These are phyloP conservation scores for Aphanocladium album DNA, from an alignment of 2,329 filamentous ascomycete species.

Conservation along the genomic window DNA sequence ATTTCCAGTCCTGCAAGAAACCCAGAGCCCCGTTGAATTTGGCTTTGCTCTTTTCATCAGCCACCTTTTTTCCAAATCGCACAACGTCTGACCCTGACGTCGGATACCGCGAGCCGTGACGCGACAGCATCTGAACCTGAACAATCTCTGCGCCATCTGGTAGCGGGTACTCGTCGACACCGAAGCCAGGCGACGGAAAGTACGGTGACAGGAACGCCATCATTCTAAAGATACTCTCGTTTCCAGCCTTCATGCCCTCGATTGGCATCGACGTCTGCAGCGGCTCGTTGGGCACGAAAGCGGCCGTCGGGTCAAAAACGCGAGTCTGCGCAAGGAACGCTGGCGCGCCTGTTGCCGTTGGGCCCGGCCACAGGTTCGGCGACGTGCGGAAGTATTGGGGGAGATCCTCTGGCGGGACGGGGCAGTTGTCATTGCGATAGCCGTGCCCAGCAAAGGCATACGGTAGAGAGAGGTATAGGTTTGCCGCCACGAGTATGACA, in stretches of 20 bases:
- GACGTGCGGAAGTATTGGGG: constrained; percentile 61
- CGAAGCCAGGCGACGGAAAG: constrained; percentile 66
- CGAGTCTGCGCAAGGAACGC: constrained; percentile 70
- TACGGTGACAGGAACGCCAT: constrained; percentile 67
- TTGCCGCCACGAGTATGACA: constrained; percentile 32
- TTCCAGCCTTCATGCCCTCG: constrained; percentile 48
- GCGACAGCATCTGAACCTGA: constrained; percentile 66
- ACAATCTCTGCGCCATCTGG: constrained; percentile 63
- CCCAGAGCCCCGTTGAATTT: constrained; percentile 53
- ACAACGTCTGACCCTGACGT: constrained; percentile 54
- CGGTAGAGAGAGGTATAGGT: constrained; percentile 32
- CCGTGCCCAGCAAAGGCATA: constrained; percentile 21
- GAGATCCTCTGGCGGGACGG: constrained; percentile 35
- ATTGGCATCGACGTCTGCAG: constrained; percentile 68
- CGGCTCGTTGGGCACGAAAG: constrained; percentile 64
- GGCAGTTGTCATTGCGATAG: constrained; percentile 18
- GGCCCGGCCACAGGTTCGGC: constrained; percentile 57
- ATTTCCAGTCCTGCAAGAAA: constrained; percentile 66
- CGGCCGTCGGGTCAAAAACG: constrained; percentile 57
- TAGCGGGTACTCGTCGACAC: constrained; percentile 65
- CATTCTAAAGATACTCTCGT: constrained; percentile 64
- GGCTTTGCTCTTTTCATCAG: constrained; percentile 47
- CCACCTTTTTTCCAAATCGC: constrained; percentile 52
- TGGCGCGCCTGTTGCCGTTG: constrained; percentile 63
- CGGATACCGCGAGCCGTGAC: constrained; percentile 71